Base-by-base conservation (phyloP, 179 eudicot genomes). In the Corrigiola litoralis region DNA sequence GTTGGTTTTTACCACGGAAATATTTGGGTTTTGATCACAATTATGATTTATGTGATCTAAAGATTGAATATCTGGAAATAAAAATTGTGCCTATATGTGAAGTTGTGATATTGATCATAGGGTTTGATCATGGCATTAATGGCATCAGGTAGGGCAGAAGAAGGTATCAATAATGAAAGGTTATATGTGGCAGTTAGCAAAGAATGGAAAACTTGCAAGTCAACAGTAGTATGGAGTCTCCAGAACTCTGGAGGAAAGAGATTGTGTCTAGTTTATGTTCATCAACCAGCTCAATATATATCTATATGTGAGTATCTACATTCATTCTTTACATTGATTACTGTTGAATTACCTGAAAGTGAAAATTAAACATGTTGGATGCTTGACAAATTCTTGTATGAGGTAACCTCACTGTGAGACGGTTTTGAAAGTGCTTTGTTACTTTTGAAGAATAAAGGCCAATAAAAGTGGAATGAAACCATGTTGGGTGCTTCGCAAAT, bases 181-280 rank as follows among this genome's bases (percentile, higher is more conserved):
- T 48, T 92, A 3, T 90, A 76, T 64, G 85, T 92, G 48, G 90
- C 96, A 20, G 86, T 89, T 62, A 83, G 88, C 55, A 85, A 74
- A 71, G 84, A 82, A 5, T 44, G 74, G 56, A 82, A 70, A 47
- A 85, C 82, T 53, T 74, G 82, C 58, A 83, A 84, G 68, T 75
- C 74, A 34, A 69, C 73, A 36, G 40, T 92, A 44, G 20, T 38
- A 38, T 92, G 98, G 98, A 87, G 88, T 25, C 21, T 89, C 29
- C 78, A 75, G 28, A 87, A 87, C 37, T 80, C 63, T 0, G 66
- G 70, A 47, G 92, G 82, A 31, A 87, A 66, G 62, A 72, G 58
- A 61, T 74, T 89, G 33, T 84, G 90, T 65, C 60, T 92, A 20
- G 57, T 89, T 70, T 92, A 92, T 80, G 87, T 92, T 82, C 92